Base-by-base conservation (phyloP, 768 basidiomycete genomes). In the Russula emetica region DNA sequence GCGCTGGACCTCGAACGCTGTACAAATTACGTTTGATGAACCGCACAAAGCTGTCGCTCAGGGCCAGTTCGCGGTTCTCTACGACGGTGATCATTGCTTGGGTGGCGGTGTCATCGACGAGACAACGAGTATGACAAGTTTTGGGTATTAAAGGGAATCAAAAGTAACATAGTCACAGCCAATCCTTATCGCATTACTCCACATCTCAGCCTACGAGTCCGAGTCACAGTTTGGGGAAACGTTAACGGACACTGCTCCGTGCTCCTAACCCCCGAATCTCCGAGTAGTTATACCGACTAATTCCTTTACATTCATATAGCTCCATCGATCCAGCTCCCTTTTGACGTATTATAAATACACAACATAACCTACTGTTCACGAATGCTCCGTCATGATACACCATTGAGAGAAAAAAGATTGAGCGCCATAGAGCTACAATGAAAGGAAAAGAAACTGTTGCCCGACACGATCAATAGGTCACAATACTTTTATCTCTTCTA, bases 61-160 rank as follows among this genome's bases (percentile, higher is more conserved):
- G 0, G 95, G 95, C 1, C 95, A 98, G 74, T 82, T 90, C 32
- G 87, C 86, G 7, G 85, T 83, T 0, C 67, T 96, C 2, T 97
- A 86, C 74, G 80, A 85, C 61, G 84, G 78, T 2, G 80, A 85
- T 51, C 88, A 87, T 85, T 94, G 92, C 73, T 77, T 96, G 34
- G 94, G 94, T 2, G 89, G 88, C 70, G 94, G 92, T 36, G 74
- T 80, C 7, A 94, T 97, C 55, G 66, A 71, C 45, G 60, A 55
- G 26, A 55, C 66, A 3, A 54, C 34, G 28, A 42, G 3, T 32
- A 30, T 44, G 40, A n/a, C 38, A 49, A 16, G 20, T 47, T 16
- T 9, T 7, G n/a, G 34, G 4, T 1, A 2, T 24, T 8, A 34
- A 24, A 3, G n/a, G 42, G 1, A 0, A 2, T 32, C 11, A 34